These are phyloP conservation scores for Jacaranda copaia DNA, from an alignment of 257 asterid genomes.

Conservation along the genomic window DNA sequence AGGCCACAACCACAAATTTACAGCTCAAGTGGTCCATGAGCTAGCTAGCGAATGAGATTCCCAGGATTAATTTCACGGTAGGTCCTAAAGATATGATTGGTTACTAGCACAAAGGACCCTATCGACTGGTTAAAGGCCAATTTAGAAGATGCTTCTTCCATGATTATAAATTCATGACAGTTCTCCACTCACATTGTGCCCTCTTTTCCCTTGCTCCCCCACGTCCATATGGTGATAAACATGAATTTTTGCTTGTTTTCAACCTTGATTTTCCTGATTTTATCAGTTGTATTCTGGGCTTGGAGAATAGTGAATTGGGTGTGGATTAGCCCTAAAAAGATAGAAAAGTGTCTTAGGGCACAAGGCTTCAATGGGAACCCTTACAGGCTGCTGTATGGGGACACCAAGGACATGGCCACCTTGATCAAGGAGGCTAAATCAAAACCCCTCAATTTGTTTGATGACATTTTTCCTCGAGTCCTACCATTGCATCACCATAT, in stretches of 20 bases:
- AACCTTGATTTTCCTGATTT: neutral
- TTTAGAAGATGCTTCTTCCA: constrained; percentile 18
- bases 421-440: constrained; percentile 51
- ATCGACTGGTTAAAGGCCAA: neutral
- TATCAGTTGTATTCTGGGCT: constrained; percentile 25
- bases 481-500: constrained; percentile 51
- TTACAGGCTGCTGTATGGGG: constrained; percentile 53
- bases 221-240: neutral
- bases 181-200: neutral
- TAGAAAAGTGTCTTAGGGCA: constrained; percentile 48
- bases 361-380: constrained; percentile 66
- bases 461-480: constrained; percentile 51
- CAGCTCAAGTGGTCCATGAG: constrained; percentile 55
- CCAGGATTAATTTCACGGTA: constrained; percentile 16
- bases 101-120: constrained; percentile 13
- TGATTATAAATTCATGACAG: constrained; percentile 41
- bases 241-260: neutral
- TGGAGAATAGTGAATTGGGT: constrained; percentile 56
- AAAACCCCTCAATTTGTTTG: constrained; percentile 48
- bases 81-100: constrained; percentile 8
- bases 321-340: constrained; percentile 54
- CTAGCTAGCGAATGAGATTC: constrained; percentile 30
- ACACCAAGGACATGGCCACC: constrained; percentile 55
- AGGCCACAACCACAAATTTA: constrained; percentile 16
- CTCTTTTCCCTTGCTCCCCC: neutral